phyloP scores from a whole-genome alignment of 345 rosid species.

The Geranium rotundifolium region DNA sequence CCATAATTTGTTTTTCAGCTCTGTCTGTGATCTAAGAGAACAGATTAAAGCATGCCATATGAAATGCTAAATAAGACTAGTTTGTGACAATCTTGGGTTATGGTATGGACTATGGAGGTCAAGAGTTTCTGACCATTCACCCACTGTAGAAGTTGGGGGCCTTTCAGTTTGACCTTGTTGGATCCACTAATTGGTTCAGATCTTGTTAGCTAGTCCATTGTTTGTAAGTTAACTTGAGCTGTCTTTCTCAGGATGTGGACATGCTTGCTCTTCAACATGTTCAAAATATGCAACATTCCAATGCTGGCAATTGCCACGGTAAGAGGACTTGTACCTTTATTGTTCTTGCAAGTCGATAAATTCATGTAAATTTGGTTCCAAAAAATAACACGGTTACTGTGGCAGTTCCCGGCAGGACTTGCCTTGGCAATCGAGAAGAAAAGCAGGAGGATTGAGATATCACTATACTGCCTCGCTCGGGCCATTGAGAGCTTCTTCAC shows the following conservation, averaged over 20 bases:
- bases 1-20: not conserved
- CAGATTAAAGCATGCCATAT: not conserved
- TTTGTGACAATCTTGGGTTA: not conserved
- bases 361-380: not conserved
- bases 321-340: conserved; percentile 5
- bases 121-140: too few species aligned
- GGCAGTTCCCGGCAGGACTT: conserved; percentile 78
- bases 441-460: conserved; percentile 83
- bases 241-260: conserved; percentile 61
- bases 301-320: conserved; percentile 77
- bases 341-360: not conserved
- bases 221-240: not conserved
- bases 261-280: conserved; percentile 69
- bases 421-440: conserved; percentile 86
- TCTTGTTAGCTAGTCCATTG: not conserved
- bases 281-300: conserved; percentile 62
- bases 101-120: too few species aligned
- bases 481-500: conserved; percentile 89
- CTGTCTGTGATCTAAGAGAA: not conserved
- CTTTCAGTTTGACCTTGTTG: not conserved
- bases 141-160: not conserved
- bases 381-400: too few species aligned
- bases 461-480: conserved; percentile 89
- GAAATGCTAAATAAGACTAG: not conserved
- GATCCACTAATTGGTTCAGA: not conserved